Evolutionary conservation across 2,329 filamentous ascomycete genomes (phyloP).

Genomic region (Calonectria pteridis): DNA sequence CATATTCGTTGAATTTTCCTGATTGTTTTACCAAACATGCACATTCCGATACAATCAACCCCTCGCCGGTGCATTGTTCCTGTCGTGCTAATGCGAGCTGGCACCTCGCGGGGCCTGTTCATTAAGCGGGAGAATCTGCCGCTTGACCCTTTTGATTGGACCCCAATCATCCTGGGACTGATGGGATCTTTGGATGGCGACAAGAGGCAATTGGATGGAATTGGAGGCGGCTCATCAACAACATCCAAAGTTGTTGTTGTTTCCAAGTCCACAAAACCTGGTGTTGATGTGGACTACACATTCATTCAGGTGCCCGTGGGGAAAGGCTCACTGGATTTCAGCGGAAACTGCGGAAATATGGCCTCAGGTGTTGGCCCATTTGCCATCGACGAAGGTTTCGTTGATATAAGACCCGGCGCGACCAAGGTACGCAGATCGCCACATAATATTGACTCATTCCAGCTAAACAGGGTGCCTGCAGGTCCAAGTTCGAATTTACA

Average conservation of each 20-base stretch:
- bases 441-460: too few relatives aligned
- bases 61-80: neutral
- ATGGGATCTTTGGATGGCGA: neutral
- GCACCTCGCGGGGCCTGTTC: neutral
- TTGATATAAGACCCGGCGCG: neutral
- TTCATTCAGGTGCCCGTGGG: neutral
- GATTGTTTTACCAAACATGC: neutral
- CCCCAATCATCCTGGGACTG: neutral
- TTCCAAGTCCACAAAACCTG: neutral
- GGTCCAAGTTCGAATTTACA: too few relatives aligned
- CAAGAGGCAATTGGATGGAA: neutral
- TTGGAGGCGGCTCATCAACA: neutral
- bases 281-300: neutral
- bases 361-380: neutral
- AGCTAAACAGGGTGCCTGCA: too few relatives aligned
- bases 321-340: neutral
- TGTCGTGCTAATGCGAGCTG: neutral
- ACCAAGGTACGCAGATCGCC: too few relatives aligned
- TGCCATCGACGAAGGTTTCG: neutral
- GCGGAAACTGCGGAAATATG: neutral
- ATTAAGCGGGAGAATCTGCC: neutral
- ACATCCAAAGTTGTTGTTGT: neutral
- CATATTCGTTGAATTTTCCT: too few relatives aligned
- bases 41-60: neutral
- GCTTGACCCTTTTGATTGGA: neutral